Evolutionary conservation across 2,329 filamentous ascomycete genomes (phyloP), one percentile per base, ranked within the genome.

Genomic region (Colletotrichum spinosum): DNA sequence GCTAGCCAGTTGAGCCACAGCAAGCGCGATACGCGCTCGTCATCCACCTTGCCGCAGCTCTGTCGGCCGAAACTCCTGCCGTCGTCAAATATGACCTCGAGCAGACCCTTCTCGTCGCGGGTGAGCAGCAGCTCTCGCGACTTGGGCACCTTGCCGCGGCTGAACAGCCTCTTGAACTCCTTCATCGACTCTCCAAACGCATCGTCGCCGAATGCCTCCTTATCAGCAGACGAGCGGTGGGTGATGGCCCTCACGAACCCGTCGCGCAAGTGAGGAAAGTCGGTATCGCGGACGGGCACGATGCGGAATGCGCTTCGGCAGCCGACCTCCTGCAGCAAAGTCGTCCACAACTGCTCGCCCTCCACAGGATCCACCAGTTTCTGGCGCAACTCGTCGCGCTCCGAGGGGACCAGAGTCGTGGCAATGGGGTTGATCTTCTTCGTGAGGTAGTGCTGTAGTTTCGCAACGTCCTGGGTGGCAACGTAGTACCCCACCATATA

Each of bases 401-500:
- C 96, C 1, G 85, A 88, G 0, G 92, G 84, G 13, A 97, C 92
- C 10, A 97, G 84, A 0, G 94, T 93, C 0, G 93, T 97, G 2
- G 94, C 95, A 3, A 89, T 81, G 1, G 90, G 86, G 74, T 93
- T 93, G 71, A 97, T 87, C 68, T 88, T 88, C 74, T 90, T 89
- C 67, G 97, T 86, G 37, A 98, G 85, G 49, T 88, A 87, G 70
- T 86, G 84, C 78, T 98, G 95, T 45, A 99, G 83, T n/a, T 86
- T 84, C 4, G 90, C 88, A 65, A 99, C 89, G 73, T 97, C 94
- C 42, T 90, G 83, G 0, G 91, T 95, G 34, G 94, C 92, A 34
- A 98, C 86, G 80, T 99, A 99, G 72, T 97, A 88, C 13, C 95
- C 96, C 0, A 97, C 92, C 15, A 98, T 92, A 80, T 99, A 99